Evolutionary conservation across 2,329 filamentous ascomycete species (phyloP).

Genomic region (Alternaria sp.): DNA sequence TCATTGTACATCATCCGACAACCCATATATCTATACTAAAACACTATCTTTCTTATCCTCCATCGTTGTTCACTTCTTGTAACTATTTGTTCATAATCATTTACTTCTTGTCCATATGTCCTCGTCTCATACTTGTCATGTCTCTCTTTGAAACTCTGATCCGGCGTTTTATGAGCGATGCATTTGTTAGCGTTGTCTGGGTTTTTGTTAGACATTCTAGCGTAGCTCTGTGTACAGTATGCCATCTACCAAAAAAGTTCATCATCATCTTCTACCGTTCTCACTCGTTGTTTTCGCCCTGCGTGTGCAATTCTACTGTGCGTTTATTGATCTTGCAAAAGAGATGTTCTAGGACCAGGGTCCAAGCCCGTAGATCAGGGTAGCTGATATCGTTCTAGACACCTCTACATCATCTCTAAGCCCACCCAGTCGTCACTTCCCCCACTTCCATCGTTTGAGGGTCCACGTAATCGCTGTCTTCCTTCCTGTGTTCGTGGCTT

Average conservation of each 20-base stretch:
- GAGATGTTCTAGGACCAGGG: neutral
- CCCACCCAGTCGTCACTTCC: neutral
- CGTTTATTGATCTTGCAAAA: neutral
- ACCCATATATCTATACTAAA: conserved; percentile 13
- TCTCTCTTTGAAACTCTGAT: conserved; percentile 30
- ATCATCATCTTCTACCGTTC: neutral
- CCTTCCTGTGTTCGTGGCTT: conserved; percentile 1
- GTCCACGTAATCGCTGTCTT: conserved; percentile 12
- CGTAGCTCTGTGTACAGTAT: neutral
- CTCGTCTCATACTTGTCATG: conserved; percentile 22
- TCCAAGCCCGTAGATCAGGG: neutral
- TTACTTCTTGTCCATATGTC: conserved; percentile 16
- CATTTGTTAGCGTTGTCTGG: conserved; percentile 9
- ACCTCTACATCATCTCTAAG: neutral
- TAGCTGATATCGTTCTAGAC: neutral
- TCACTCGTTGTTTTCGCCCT: neutral
- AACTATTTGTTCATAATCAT: conserved; percentile 35
- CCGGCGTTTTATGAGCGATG: conserved; percentile 10
- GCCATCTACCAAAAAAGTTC: neutral
- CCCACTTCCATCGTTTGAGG: neutral
- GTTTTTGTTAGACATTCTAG: neutral
- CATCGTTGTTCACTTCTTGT: conserved; percentile 30
- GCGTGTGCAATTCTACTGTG: neutral
- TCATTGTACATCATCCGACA: conserved; percentile 3
- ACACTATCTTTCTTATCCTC: conserved; percentile 5